phyloP scores from a whole-genome alignment of 116 monocot genomes.

The Iris pallida region DNA sequence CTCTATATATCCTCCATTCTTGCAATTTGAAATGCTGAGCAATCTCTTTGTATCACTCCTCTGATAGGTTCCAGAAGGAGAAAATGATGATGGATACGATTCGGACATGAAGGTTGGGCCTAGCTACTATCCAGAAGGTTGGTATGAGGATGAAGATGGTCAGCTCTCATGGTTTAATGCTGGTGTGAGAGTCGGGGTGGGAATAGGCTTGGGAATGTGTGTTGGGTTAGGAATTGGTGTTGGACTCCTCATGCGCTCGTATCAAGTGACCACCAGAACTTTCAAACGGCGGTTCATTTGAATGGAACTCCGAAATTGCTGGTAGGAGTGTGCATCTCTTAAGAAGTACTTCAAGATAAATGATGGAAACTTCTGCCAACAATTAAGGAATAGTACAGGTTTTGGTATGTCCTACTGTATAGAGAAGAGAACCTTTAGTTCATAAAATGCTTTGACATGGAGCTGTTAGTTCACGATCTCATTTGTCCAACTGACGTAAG shows the following conservation, averaged over 20 bases:
- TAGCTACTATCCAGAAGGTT: conserved; percentile 44
- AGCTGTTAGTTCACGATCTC: background rate
- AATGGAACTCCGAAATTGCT: background rate
- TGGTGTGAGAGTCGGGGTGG: conserved; percentile 53
- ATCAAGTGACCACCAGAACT: conserved; percentile 44
- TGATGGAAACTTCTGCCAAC: background rate
- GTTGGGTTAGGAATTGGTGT: conserved; percentile 55
- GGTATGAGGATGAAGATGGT: conserved; percentile 52
- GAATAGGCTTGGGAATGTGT: conserved; percentile 50
- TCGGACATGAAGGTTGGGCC: conserved; percentile 27
- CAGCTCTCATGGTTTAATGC: conserved; percentile 55
- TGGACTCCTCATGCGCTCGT: conserved; percentile 44
- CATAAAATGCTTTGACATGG: background rate
- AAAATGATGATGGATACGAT: conserved; percentile 43
- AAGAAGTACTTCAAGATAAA: background rate
- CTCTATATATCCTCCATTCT: too few species aligned
- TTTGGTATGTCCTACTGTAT: background rate
- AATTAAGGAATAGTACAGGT: background rate
- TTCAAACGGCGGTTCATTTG: conserved; percentile 48
- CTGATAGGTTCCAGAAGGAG: conserved; percentile 38
- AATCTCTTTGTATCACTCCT: background rate
- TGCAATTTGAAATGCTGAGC: too few species aligned
- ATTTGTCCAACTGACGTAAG: background rate
- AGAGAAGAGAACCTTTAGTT: background rate
- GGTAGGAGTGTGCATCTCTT: background rate